Evolutionary conservation across 306 rosid species (phyloP).

Genomic region (Fragaria nilgerrensis): DNA sequence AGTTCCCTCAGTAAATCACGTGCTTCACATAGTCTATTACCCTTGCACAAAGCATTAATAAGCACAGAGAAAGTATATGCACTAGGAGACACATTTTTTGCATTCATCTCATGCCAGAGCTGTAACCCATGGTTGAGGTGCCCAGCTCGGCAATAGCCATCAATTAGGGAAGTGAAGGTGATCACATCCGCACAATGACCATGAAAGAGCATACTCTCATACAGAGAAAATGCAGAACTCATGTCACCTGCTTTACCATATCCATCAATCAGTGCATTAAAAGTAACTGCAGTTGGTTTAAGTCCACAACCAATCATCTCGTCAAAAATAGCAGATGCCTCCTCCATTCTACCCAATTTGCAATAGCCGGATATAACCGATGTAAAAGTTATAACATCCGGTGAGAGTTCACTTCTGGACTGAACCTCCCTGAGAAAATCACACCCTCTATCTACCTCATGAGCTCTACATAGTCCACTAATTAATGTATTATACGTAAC

Average conservation of each 20-base stretch:
- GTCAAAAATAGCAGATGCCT: constrained; percentile 51
- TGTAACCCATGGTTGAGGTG: constrained; percentile 52
- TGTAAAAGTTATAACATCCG: constrained; percentile 64
- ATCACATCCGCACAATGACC: constrained; percentile 66
- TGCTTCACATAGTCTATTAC: constrained; percentile 68
- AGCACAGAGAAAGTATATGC: constrained; percentile 72
- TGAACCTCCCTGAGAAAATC: constrained; percentile 47
- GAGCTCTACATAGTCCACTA: constrained; percentile 65
- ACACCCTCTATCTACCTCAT: constrained; percentile 53
- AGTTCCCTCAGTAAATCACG: constrained; percentile 49
- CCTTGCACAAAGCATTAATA: constrained; percentile 67
- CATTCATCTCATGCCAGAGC: constrained; percentile 72
- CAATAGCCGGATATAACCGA: constrained; percentile 71
- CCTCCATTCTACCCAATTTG: constrained; percentile 58
- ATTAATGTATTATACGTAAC: constrained; percentile 71
- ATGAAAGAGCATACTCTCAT: constrained; percentile 48
- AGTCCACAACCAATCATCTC: constrained; percentile 53
- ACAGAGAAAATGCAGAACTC: constrained; percentile 48
- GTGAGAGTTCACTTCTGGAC: constrained; percentile 35
- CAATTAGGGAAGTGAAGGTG: constrained; percentile 68
- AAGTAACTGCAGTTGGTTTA: constrained; percentile 59
- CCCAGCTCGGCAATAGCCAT: constrained; percentile 67
- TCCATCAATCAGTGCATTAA: constrained; percentile 68
- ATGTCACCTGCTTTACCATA: constrained; percentile 65
- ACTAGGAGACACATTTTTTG: constrained; percentile 44